These are phyloP conservation scores for Zygosaccharomyces pseudobailii DNA, from an alignment of 1,139 yeast genomes.

Conservation along the genomic window DNA sequence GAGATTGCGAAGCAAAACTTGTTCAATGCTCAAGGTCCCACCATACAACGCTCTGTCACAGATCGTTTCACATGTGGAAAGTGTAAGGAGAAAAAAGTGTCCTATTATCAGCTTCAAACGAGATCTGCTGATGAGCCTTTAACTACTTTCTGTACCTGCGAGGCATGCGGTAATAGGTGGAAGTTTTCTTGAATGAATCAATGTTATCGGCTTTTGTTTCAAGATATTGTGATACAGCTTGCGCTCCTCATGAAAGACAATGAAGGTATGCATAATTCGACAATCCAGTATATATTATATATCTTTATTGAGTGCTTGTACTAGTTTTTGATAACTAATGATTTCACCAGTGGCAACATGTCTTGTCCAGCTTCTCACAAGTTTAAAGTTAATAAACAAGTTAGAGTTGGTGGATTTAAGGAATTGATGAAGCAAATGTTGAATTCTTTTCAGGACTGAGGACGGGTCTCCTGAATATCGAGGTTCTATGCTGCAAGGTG, in stretches of 20 bases:
- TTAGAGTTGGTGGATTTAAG: constrained; percentile 21
- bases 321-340: background rate
- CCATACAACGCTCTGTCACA: constrained; percentile 90
- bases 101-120: constrained; percentile 96
- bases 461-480: too few relatives aligned
- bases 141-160: constrained; percentile 97
- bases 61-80: constrained; percentile 97
- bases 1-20: constrained; percentile 82
- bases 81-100: constrained; percentile 94
- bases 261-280: background rate
- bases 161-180: constrained; percentile 97
- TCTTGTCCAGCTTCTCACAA: background rate
- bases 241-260: background rate
- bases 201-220: background rate
- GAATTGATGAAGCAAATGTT: constrained; percentile 15
- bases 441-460: too few relatives aligned
- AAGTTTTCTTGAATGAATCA: constrained; percentile 56
- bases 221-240: constrained; percentile 1
- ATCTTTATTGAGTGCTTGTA: background rate
- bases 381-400: background rate
- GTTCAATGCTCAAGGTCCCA: constrained; percentile 98
- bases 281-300: background rate
- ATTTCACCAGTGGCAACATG: background rate
- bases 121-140: constrained; percentile 98
- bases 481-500: too few relatives aligned